Conservation (phyloP, 2,329 filamentous ascomycete species). For the Botrytis fabae region DNA sequence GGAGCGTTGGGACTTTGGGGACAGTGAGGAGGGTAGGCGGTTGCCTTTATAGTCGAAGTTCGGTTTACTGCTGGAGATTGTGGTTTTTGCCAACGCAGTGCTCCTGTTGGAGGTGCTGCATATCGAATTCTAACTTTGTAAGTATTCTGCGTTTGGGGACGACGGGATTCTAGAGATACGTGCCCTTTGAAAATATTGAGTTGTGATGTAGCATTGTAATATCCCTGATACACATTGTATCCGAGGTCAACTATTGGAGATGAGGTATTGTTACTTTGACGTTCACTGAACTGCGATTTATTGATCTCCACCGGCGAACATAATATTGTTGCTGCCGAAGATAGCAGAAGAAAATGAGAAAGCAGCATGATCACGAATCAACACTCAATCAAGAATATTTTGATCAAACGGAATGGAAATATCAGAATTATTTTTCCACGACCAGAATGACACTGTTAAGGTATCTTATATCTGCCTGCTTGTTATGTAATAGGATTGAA, state of each 20-base stretch:
- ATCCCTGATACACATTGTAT: slow-evolving; percentile 49
- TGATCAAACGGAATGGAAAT: neutral
- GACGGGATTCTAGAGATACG: neutral
- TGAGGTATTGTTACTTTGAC: neutral
- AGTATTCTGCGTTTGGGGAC: neutral
- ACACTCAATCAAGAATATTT: neutral
- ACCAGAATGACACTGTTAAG: neutral
- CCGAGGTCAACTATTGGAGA: slow-evolving; percentile 45
- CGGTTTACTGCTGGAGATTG: slow-evolving; percentile 32
- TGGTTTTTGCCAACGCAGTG: slow-evolving; percentile 47
- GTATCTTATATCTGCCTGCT: neutral
- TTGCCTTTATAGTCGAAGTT: slow-evolving; percentile 35
- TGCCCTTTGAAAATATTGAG: slow-evolving; percentile 51
- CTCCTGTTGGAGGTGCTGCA: slow-evolving; percentile 45
- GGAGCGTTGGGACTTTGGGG: slow-evolving; percentile 38
- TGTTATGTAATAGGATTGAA: neutral
- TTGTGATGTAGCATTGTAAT: slow-evolving; percentile 42
- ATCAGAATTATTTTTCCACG: neutral
- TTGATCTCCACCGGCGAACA: neutral
- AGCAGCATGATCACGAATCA: neutral
- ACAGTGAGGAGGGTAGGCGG: slow-evolving; percentile 39
- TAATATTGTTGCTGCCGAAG: neutral
- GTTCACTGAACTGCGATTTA: neutral
- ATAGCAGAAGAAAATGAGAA: neutral
- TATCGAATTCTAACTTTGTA: slow-evolving; percentile 42